Percentiles rank a stretch among this genome's conserved stretches.
Conservation (phyloP, 768 basidiomycete species). For the Podaxis mareebaensis region DNA sequence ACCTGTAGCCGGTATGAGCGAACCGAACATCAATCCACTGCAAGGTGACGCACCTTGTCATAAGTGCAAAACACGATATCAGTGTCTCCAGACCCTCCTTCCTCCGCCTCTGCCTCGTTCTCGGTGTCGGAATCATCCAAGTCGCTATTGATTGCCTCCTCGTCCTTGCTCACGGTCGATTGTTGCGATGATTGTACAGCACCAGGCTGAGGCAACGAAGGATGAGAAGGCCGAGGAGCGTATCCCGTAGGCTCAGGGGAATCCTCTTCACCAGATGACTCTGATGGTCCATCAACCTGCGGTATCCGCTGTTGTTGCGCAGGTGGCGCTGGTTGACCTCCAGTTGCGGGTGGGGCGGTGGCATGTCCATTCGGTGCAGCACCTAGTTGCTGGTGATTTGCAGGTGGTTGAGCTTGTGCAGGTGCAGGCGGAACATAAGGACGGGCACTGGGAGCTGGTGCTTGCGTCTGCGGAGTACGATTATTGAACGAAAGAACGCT, state of each 20-base stretch:
- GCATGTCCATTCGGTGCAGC: slow-evolving; percentile 18
- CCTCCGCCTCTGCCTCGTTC: slow-evolving; percentile 80
- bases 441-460: slow-evolving; percentile 16
- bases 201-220: slow-evolving; percentile 71
- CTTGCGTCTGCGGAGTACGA: slow-evolving; percentile 30
- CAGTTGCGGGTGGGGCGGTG: slow-evolving; percentile 16
- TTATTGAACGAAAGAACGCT: slow-evolving; percentile 55
- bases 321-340: slow-evolving; percentile 18
- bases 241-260: slow-evolving; percentile 66
- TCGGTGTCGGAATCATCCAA: slow-evolving; percentile 94
- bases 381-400: slow-evolving; percentile 6
- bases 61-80: slow-evolving; percentile 99
- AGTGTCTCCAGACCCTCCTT: slow-evolving; percentile 68
- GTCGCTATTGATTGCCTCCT: slow-evolving; percentile 94
- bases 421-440: slow-evolving; percentile 17
- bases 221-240: slow-evolving; percentile 72
- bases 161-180: slow-evolving; percentile 39
- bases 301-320: slow-evolving; percentile 54
- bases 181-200: slow-evolving; percentile 34
- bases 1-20: slow-evolving; percentile 53
- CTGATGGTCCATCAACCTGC: slow-evolving; percentile 81
- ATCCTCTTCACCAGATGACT: slow-evolving; percentile 61
- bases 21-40: slow-evolving; percentile 5
- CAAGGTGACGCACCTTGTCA: slow-evolving; percentile 71
- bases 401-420: not conserved